These are phyloP conservation scores for Colletotrichum phormii DNA, from an alignment of 2,329 filamentous ascomycete genomes.

Conservation along the genomic window DNA sequence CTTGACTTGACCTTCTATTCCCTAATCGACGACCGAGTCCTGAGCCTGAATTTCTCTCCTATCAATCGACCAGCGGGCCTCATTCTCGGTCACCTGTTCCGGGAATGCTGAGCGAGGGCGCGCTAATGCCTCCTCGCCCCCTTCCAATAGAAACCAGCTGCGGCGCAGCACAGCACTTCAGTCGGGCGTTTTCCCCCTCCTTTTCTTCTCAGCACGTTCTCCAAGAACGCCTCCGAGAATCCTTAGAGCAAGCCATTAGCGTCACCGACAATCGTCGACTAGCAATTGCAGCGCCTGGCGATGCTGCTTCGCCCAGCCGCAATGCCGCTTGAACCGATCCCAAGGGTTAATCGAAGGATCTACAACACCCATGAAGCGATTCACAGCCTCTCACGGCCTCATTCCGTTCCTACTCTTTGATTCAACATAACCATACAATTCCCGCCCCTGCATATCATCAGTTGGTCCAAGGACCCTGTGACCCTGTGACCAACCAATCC, in stretches of 20 bases:
- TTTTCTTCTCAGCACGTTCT: background rate
- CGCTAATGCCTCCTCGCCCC: background rate
- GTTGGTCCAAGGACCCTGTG: background rate
- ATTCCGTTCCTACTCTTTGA: background rate
- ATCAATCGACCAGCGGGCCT: background rate
- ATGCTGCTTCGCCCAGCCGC: background rate
- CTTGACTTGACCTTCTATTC: background rate
- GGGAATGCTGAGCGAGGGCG: background rate
- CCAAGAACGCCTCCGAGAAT: background rate
- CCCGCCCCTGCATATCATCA: background rate
- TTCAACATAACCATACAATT: too few species aligned
- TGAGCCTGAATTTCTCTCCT: background rate
- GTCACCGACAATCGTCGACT: background rate
- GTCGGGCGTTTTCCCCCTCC: background rate
- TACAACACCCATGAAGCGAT: background rate
- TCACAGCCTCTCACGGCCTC: constrained; percentile 1
- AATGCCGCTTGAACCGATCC: background rate
- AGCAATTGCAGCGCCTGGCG: background rate
- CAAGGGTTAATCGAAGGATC: background rate
- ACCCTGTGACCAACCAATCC: background rate
- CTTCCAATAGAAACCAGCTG: background rate
- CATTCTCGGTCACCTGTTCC: constrained; percentile 8
- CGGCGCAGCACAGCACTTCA: constrained; percentile 3
- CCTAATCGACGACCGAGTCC: background rate
- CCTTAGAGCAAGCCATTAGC: background rate